These are phyloP conservation scores for Tuctoria greenei DNA, from an alignment of 176 grass and related monocot genomes.

Conservation along the genomic window DNA sequence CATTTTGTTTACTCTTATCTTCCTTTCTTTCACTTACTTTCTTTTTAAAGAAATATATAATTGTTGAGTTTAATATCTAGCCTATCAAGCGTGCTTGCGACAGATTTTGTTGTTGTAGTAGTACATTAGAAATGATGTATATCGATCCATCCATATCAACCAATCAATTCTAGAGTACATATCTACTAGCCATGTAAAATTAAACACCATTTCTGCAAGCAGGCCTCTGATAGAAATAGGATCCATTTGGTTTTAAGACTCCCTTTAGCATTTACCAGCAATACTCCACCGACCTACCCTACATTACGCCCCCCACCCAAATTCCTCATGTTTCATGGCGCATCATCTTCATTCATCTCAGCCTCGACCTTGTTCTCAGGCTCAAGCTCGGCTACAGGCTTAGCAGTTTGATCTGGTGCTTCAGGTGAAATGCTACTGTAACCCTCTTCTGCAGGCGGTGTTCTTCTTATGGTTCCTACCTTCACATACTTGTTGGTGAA, in stretches of 20 bases:
- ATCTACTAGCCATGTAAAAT: not conserved
- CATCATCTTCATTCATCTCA: constrained; percentile 24
- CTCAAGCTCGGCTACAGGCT: not conserved
- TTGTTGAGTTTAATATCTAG: too few species aligned
- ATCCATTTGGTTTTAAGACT: not conserved
- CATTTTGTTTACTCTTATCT: too few species aligned
- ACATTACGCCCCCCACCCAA: not conserved
- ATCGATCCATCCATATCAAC: not conserved
- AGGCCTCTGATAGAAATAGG: not conserved
- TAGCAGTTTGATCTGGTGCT: constrained; percentile 20
- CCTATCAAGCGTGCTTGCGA: too few species aligned
- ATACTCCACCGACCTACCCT: too few species aligned
- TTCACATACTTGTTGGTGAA: constrained; percentile 81
- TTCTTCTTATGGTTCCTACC: constrained; percentile 57
- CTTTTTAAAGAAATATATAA: too few species aligned
- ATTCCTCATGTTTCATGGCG: not conserved
- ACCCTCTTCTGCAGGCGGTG: constrained; percentile 17
- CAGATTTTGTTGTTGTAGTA: too few species aligned
- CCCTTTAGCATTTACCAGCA: constrained; percentile 7
- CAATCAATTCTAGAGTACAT: not conserved
- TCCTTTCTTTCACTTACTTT: too few species aligned
- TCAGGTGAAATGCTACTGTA: constrained; percentile 24
- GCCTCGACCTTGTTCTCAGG: not conserved
- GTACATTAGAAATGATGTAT: not conserved
- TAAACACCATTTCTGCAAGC: not conserved